Evolutionary conservation across 2,329 filamentous ascomycete genomes (phyloP).

Genomic region (Diaporthe helianthi): DNA sequence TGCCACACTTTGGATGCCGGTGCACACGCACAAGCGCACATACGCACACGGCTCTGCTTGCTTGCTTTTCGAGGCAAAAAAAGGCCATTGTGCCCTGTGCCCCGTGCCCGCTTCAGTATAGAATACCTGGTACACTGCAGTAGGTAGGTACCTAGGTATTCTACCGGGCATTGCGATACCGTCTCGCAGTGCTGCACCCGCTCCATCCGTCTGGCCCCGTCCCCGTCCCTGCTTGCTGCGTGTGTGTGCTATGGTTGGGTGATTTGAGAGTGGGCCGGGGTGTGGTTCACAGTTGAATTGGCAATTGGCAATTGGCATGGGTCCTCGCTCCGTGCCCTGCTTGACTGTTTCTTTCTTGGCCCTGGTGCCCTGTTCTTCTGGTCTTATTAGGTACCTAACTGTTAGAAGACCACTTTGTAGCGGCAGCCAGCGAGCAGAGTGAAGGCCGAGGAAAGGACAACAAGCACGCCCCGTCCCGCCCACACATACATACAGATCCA

Average conservation of each 20-base stretch:
- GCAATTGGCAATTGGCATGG: conserved; percentile 21
- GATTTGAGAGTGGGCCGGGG: conserved; percentile 25
- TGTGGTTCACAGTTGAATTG: conserved; percentile 27
- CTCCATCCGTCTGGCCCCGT: conserved; percentile 21
- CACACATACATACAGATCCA: neutral
- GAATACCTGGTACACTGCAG: neutral
- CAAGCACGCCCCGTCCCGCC: neutral
- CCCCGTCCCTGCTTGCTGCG: conserved; percentile 8
- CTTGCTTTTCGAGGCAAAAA: conserved; percentile 22
- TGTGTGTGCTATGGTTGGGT: conserved; percentile 7
- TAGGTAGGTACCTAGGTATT: neutral
- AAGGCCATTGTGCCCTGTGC: conserved; percentile 10
- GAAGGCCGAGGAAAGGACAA: neutral
- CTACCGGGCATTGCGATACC: conserved; percentile 8
- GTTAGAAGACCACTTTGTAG: conserved; percentile 5
- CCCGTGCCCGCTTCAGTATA: neutral
- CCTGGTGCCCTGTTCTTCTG: conserved; percentile 29
- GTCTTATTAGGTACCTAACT: no score
- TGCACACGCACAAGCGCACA: conserved; percentile 13
- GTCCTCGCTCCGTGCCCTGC: conserved; percentile 15
- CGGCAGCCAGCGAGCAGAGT: neutral
- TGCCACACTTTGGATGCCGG: conserved; percentile 20
- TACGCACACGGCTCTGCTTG: conserved; percentile 10
- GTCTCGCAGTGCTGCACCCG: conserved; percentile 25
- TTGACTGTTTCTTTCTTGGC: conserved; percentile 31